A percentile compares a stretch with the other conserved stretches of the same genome.
These are phyloP conservation scores for Ottelia alismoides DNA, from an alignment of 106 monocot genomes.

Conservation along the genomic window DNA sequence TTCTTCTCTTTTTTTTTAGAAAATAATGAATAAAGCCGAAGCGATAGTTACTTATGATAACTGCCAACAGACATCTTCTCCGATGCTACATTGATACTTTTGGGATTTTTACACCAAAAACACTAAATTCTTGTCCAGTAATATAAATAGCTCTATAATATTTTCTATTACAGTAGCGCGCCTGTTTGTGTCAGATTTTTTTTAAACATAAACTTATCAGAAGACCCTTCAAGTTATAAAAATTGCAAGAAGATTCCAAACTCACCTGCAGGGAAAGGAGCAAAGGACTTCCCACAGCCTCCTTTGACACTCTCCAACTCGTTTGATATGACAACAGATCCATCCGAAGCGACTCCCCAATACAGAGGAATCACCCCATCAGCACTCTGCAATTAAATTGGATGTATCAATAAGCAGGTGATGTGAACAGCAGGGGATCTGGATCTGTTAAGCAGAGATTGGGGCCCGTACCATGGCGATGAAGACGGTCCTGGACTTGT, in stretches of 20 bases:
- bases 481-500: constrained; percentile 49
- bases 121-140: too few species aligned
- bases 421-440: neutral
- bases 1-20: too few species aligned
- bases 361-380: constrained; percentile 50
- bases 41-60: too few species aligned
- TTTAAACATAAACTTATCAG: neutral
- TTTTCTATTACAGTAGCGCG: too few species aligned
- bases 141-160: too few species aligned
- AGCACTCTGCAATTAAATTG: constrained; percentile 49
- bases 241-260: neutral
- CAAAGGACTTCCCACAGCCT: constrained; percentile 89
- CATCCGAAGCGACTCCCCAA: constrained; percentile 84
- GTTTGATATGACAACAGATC: constrained; percentile 78
- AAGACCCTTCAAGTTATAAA: neutral
- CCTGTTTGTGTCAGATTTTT: neutral
- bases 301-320: constrained; percentile 48
- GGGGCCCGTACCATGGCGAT: constrained; percentile 41
- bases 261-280: constrained; percentile 75
- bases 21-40: too few species aligned
- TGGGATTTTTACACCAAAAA: too few species aligned
- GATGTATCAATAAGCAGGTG: too few species aligned
- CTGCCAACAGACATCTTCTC: too few species aligned
- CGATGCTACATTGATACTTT: too few species aligned
- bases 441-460: neutral